Percentiles rank a stretch among this genome's conserved stretches.
phyloP scores from a whole-genome alignment of 139 green algal species.

The Chlamydomonas sp. region DNA sequence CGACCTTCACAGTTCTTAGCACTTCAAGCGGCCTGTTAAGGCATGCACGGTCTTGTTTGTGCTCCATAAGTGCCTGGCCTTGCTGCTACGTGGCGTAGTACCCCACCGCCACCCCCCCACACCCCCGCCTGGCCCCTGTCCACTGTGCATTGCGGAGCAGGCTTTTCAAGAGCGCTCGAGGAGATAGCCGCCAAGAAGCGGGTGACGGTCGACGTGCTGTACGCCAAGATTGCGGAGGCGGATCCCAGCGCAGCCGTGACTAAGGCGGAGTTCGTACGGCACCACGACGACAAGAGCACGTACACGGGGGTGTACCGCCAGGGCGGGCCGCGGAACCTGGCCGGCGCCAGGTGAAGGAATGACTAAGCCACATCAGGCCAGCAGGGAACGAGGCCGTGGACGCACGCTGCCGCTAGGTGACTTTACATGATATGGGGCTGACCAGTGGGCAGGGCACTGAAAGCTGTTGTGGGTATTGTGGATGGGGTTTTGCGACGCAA shows the following conservation, averaged over 20 bases:
- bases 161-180: not conserved
- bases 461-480: no score
- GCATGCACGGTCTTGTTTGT: no score
- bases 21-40: no score
- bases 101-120: not conserved
- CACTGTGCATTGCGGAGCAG: not conserved
- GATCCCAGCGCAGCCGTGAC: slow-evolving; percentile 3
- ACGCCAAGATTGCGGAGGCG: slow-evolving; percentile 16
- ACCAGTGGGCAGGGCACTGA: no score
- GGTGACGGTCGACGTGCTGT: slow-evolving; percentile 3
- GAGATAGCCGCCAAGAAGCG: slow-evolving; percentile 20
- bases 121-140: not conserved
- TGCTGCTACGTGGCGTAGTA: no score
- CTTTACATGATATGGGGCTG: no score
- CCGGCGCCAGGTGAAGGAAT: not conserved
- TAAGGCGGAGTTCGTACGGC: slow-evolving; percentile 12
- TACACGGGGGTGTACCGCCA: slow-evolving; percentile 18
- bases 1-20: no score
- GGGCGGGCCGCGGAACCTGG: not conserved
- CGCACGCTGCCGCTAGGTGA: no score
- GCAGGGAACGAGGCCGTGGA: no score
- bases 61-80: no score
- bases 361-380: no score
- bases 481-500: no score
- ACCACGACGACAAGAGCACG: slow-evolving; percentile 32